Evolutionary conservation across 1,284 basidiomycete species (phyloP).

Genomic region (Ceratobasidium sp.): DNA sequence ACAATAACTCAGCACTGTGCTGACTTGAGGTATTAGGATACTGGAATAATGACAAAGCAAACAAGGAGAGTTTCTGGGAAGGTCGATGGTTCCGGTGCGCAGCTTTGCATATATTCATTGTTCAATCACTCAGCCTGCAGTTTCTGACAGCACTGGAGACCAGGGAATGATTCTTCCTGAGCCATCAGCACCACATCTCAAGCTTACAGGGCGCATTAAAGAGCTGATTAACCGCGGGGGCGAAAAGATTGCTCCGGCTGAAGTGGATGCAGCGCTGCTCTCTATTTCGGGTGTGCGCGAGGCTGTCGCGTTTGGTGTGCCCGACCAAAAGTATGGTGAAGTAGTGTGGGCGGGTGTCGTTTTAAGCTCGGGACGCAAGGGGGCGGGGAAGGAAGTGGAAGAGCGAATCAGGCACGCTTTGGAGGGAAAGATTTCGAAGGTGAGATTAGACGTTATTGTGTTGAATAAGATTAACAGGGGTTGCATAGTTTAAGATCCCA

Average conservation of each 20-base stretch:
- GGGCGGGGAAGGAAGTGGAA: slow-evolving; percentile 47
- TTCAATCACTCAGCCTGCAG: neutral
- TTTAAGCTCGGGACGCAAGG: slow-evolving; percentile 45
- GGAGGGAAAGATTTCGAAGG: slow-evolving; percentile 52
- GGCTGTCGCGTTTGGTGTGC: slow-evolving; percentile 60
- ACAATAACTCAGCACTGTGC: neutral
- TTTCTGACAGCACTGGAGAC: slow-evolving; percentile 67
- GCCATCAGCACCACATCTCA: slow-evolving; percentile 59
- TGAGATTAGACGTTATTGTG: slow-evolving; percentile 17
- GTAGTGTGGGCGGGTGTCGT: slow-evolving; percentile 56
- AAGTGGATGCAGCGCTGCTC: slow-evolving; percentile 66
- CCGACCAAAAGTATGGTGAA: slow-evolving; percentile 56
- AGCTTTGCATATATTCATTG: neutral
- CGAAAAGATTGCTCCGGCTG: slow-evolving; percentile 76
- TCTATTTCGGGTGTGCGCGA: slow-evolving; percentile 64
- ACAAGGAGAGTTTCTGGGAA: slow-evolving; percentile 56
- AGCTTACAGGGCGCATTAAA: slow-evolving; percentile 70
- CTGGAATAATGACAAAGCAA: slow-evolving; percentile 60
- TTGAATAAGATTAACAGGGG: neutral
- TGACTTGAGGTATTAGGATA: slow-evolving; percentile 52
- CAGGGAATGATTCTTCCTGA: slow-evolving; percentile 71
- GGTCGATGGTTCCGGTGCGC: slow-evolving; percentile 58
- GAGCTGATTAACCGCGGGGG: slow-evolving; percentile 74
- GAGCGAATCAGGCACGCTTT: slow-evolving; percentile 51
- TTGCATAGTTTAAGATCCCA: slow-evolving; percentile 55